These are phyloP conservation scores for Gastrolobium bilobum DNA, from an alignment of 306 rosid genomes.

Conservation along the genomic window DNA sequence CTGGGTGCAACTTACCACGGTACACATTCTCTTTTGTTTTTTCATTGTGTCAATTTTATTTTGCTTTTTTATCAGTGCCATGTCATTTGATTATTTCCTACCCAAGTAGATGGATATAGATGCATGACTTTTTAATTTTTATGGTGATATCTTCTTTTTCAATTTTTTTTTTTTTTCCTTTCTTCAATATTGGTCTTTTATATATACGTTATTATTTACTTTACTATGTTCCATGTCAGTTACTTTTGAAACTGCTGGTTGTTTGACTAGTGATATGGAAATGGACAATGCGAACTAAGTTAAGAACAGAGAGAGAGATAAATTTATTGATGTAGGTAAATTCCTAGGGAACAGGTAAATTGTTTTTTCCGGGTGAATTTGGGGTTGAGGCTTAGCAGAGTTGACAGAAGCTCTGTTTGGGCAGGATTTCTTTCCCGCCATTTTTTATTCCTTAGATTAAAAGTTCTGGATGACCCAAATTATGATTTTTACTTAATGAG, in stretches of 20 bases:
- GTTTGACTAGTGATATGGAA: background rate
- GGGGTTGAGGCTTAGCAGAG: background rate
- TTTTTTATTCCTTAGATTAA: no score
- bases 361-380: background rate
- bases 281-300: conserved; percentile 8
- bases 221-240: background rate
- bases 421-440: no score
- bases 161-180: background rate
- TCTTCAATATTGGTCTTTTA: background rate
- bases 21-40: background rate
- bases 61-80: background rate
- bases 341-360: background rate
- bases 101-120: background rate
- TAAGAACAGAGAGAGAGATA: background rate
- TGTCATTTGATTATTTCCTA: background rate
- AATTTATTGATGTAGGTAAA: background rate
- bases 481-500: no score
- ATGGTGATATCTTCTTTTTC: background rate
- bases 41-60: background rate
- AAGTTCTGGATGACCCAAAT: no score
- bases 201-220: background rate
- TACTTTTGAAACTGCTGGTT: conserved; percentile 3
- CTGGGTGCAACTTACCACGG: conserved; percentile 73
- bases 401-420: no score
- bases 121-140: conserved; percentile 3